These are phyloP conservation scores for Heterobasidion annosum DNA, from an alignment of 1,284 basidiomycete species.

Conservation along the genomic window DNA sequence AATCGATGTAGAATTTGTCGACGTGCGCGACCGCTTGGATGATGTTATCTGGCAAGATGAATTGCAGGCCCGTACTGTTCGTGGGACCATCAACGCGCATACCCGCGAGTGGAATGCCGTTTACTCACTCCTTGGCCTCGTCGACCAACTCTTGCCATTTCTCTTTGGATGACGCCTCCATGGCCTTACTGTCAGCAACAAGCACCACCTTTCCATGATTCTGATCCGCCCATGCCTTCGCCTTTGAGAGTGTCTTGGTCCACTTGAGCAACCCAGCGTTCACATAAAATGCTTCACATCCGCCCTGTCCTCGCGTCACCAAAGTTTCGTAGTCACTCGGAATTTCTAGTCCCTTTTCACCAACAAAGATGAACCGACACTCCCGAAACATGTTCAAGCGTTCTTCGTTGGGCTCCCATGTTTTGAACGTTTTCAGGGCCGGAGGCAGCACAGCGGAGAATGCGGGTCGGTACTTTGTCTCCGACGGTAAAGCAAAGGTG, in stretches of 20 bases:
- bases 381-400: slow-evolving; percentile 41
- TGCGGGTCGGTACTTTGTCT: slow-evolving; percentile 45
- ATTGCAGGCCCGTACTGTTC: slow-evolving; percentile 19
- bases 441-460: slow-evolving; percentile 41
- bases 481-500: slow-evolving; percentile 35
- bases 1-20: slow-evolving; percentile 20
- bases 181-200: slow-evolving; percentile 36
- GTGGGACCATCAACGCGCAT: background rate
- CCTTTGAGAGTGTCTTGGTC: slow-evolving; percentile 40
- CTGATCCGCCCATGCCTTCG: slow-evolving; percentile 21
- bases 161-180: slow-evolving; percentile 40
- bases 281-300: slow-evolving; percentile 50
- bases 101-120: background rate
- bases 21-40: slow-evolving; percentile 21
- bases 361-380: slow-evolving; percentile 49
- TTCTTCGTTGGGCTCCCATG: slow-evolving; percentile 60
- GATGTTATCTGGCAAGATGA: slow-evolving; percentile 18
- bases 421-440: slow-evolving; percentile 36
- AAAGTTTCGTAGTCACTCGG: slow-evolving; percentile 40
- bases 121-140: slow-evolving; percentile 40
- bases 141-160: slow-evolving; percentile 41
- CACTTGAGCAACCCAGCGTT: slow-evolving; percentile 37
- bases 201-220: slow-evolving; percentile 43
- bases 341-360: slow-evolving; percentile 40
- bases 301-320: slow-evolving; percentile 43